A percentile compares a stretch with the other conserved stretches of the same genome.
Conservation (phyloP, 2,329 filamentous ascomycete genomes). For the Aspergillus calidoustus region DNA sequence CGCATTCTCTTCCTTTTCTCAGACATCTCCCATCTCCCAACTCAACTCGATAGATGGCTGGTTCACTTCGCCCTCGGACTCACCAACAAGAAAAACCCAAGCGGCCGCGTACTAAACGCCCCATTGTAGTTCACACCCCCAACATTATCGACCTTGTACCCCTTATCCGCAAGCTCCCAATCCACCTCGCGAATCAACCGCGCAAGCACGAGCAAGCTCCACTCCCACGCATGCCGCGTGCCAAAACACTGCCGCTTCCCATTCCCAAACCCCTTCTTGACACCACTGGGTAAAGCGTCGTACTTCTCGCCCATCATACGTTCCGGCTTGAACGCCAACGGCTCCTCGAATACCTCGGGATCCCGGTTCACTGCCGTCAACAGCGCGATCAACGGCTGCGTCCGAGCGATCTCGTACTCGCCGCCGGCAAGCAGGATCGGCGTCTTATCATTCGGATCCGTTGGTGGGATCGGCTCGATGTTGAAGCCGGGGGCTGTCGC, state of each 20-base stretch:
- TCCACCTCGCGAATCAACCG: conserved; percentile 73
- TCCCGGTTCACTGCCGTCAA: conserved; percentile 66
- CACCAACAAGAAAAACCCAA: conserved; percentile 44
- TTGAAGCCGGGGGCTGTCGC: conserved; percentile 65
- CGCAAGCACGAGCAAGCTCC: conserved; percentile 65
- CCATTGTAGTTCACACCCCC: conserved; percentile 44
- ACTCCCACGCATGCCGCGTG: conserved; percentile 74
- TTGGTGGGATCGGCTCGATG: conserved; percentile 57
- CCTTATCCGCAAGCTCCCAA: conserved; percentile 64
- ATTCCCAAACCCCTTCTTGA: conserved; percentile 75
- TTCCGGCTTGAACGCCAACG: conserved; percentile 69
- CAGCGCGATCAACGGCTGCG: conserved; percentile 57
- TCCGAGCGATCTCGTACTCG: conserved; percentile 63
- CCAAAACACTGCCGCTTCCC: conserved; percentile 74
- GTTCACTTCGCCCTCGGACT: neutral
- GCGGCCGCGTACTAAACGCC: conserved; percentile 59
- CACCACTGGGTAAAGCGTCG: conserved; percentile 64
- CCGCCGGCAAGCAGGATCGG: conserved; percentile 59
- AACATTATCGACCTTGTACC: conserved; percentile 39
- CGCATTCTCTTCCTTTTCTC: neutral
- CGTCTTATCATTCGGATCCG: conserved; percentile 17
- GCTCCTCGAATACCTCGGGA: conserved; percentile 67
- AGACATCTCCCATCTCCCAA: neutral
- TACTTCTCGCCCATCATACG: conserved; percentile 74
- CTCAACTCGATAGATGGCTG: neutral